Base-by-base conservation (phyloP, 352 stramenopile genomes). In the Pythium oligandrum region DNA sequence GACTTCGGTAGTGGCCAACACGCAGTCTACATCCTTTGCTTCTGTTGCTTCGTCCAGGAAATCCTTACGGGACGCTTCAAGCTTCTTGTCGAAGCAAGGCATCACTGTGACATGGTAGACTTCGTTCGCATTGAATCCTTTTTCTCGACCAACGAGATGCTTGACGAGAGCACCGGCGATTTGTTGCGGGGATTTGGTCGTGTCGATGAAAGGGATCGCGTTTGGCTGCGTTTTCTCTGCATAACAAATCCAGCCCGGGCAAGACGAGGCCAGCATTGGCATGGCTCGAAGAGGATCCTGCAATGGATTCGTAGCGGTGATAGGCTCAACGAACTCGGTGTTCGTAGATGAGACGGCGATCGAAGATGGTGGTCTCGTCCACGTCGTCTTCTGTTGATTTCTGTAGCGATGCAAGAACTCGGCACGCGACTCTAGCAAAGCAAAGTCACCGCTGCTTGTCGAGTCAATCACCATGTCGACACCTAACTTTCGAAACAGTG, bases 1-100 rank as follows among this genome's bases (percentile, higher is more conserved):
- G 17, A 94, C 72, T 49, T 94, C 84, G 4, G 79, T 91, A 1
- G 81, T 91, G 3, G 82, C 84, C 17, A 99, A 81, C 34, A 98
- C 96, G 43, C 95, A 96, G 68, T 99, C 96, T 9, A 99, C 94
- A 42, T 98, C 94, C 44, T 87, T 90, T 10, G 64, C 83, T 38
- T 86, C 63, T 6, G 75, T 66, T 7, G 66, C 71, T 3, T 74
- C 74, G 44, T 88, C 78, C 30, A 88, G 49, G 52, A 95, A 96
- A 61, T 95, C 77, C 57, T 95, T 96, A 6, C 96, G 86, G 8
- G 92, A 97, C 0, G 96, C 96, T 71, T 99, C 97, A 6, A 99
- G 74, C 64, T 99, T 99, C 76, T 99, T 99, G 67, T 99, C 97
- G 61, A 98, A 97, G 80, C 97, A 99, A 35, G 97, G 96, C 96